Evolutionary conservation across 768 basidiomycete genomes (phyloP), one percentile per base, ranked within the genome.

Genomic region (Suillus paluster): DNA sequence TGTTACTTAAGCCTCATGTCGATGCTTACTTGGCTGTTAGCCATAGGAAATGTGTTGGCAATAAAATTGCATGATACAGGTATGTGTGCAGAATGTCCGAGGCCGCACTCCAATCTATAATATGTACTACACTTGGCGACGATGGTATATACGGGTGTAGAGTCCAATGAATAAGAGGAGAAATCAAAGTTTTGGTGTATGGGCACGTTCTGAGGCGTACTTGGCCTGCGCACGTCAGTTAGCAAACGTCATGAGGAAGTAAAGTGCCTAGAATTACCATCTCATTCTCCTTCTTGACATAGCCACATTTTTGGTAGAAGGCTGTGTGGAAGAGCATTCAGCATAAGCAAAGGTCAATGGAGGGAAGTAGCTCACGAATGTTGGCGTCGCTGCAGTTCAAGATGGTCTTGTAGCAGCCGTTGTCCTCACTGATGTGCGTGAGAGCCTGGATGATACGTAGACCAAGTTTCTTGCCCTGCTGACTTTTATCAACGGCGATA

Each of bases 271-370:
- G 19, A 74, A 81, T 61, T 60, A 90, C 96, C 96, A 99, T 99
- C 76, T 97, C 93, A 68, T 85, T 88, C 77, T 96, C 96, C 77
- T 95, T 97, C 80, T 88, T 90, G 75, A 85, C 82, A 70, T 79
- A 97, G 23, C 97, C 97, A 73, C 97, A 99, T 77, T 99, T 99
- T 75, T 94, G 82, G 75, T 99, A 99, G 79, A 99, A 99, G 10
- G 92, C 96, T 97, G 71, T 68, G 63, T 25, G 36, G 42, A 34
- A 64, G 49, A 42, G 45, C 17, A 27, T 19, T 39, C 25, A 63
- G 42, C n/a, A 60, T 63, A 45, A 64, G 52, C 15, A 7, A 53
- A 56, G 19, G 30, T 2, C 52, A 30, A 63, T 41, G 39, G 57
- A 50, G 46, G 27, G n/a, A 46, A 48, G 23, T 25, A 39, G 87